phyloP scores from a whole-genome alignment of 768 basidiomycete species.

The Phlebiopsis flavidoalba region DNA sequence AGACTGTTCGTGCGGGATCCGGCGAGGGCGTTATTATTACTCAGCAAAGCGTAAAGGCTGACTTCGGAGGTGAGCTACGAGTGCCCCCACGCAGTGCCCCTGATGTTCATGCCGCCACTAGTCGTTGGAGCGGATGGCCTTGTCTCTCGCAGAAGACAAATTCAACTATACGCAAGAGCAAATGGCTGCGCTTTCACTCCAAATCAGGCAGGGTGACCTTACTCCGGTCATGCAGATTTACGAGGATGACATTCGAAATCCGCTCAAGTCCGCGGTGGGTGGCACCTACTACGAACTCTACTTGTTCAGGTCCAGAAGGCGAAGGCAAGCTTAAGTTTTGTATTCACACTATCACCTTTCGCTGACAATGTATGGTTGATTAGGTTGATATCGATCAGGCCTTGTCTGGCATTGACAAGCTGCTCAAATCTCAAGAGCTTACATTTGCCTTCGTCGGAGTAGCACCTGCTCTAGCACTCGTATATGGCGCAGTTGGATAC shows the following conservation, averaged over 20 bases:
- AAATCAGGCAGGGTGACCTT: conserved; percentile 76
- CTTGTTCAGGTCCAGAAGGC: conserved; percentile 96
- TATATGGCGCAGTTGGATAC: conserved; percentile 63
- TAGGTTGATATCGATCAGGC: conserved; percentile 93
- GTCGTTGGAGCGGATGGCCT: conserved; percentile 92
- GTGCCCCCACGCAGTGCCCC: neutral
- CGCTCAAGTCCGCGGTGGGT: conserved; percentile 70
- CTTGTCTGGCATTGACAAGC: conserved; percentile 84
- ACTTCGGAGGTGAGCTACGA: conserved; percentile 58
- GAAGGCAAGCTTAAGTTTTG: conserved; percentile 52
- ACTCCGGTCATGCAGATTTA: conserved; percentile 84
- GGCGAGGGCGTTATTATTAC: conserved; percentile 73
- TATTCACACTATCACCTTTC: neutral
- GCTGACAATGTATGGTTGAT: neutral
- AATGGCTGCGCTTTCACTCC: conserved; percentile 56
- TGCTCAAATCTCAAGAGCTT: conserved; percentile 90
- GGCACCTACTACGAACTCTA: conserved; percentile 81
- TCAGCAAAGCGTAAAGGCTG: conserved; percentile 77
- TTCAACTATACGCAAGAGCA: conserved; percentile 59
- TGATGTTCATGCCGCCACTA: conserved; percentile 24
- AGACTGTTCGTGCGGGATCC: conserved; percentile 78
- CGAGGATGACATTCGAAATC: conserved; percentile 88
- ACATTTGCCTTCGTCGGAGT: conserved; percentile 98
- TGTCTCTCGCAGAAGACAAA: conserved; percentile 79
- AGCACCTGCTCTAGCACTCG: conserved; percentile 79